Evolutionary conservation across 2,329 filamentous ascomycete species (phyloP), one percentile per base, ranked within the genome.

Genomic region (Rhinocladiella mackenziei): DNA sequence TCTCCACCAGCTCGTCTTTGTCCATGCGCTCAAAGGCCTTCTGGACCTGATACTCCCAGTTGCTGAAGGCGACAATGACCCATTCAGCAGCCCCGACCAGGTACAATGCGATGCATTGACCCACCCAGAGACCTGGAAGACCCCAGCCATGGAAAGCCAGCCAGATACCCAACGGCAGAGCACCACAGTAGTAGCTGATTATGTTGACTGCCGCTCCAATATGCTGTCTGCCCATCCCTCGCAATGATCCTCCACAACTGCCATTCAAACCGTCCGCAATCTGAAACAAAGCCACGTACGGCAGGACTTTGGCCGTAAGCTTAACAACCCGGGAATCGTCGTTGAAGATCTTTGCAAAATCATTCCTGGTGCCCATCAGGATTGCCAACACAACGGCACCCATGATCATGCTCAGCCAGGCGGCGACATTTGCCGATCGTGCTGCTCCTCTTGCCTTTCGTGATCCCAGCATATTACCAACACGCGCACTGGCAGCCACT

Each of bases 71-170:
- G 18, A 94, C 85, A 58, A 94, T 83, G 2, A 75, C 66, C 88
- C 88, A 94, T 61, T 94, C 86, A 8, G 86, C 61, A 1, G 74
- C 70, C 2, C 88, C 88, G 0, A 94, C 88, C 15, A 92, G 69
- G 60, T 89, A 94, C 22, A 94, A 64, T 0, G 85, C 85, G 49
- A 87, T 80, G 58, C 85, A 89, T 60, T 91, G 86, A 11, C 86
- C 88, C 23, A 92, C 70, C 88, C 88, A 94, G 11, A 94, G 67
- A 0, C 88, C 88, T 13, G 74, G 73, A 2, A 94, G 68, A 0
- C 87, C 87, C 86, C 86, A 92, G 13, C 86, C 86, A 59, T 92
- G 79, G 57, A 92, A 92, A 1, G 88, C 87, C 20, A 94, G 77
- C 66, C 79, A 92, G 41, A 94, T 86, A 0, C 88, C 87, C n/a